Evolutionary conservation across 345 rosid genomes (phyloP), one percentile per base, ranked within the genome.

Genomic region (Carallia pectinifolia): DNA sequence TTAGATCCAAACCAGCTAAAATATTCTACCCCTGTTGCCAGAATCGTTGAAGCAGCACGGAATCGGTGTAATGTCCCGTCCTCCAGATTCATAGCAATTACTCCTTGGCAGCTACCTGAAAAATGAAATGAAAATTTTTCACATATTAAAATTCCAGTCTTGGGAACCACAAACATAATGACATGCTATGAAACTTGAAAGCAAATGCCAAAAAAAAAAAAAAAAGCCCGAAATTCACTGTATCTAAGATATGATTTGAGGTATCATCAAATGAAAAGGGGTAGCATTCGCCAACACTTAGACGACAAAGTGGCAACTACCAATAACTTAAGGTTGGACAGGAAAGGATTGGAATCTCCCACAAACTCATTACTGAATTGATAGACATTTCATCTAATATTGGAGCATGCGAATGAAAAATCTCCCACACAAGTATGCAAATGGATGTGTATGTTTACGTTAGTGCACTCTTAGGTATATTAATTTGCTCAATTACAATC

Each of bases 81-180:
- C 74, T 95, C 99, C 96, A 95, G 87, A 78, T 92, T 95, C 67
- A 95, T 69, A 54, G 98, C 98, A 58, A 95, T 85, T 37, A 95
- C 97, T 76, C 99, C 99, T 75, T 92, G 98, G 88, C 99, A 95
- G 75, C 70, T 86, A 54, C 98, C 99, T 95, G 84, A 68, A 81
- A 18, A 80, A 74, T 74, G 79, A 69, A 62, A 75, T 64, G n/a
- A 66, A 65, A 33, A 72, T 36, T 59, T 69, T 67, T 50, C 8
- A 2, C 64, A 59, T 1, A 39, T 7, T 33, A 10, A 65, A 37
- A 38, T 31, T 53, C 61, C 60, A 56, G 3, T 29, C 6, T 8
- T 17, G 52, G 27, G 10, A 58, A 31, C 29, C 64, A 44, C 16
- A 56, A 56, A 56, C 33, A 27, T 23, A 16, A 44, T 10, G 16